These are phyloP conservation scores for Raphanus raphanistrum DNA, from an alignment of 345 rosid species.

Conservation along the genomic window DNA sequence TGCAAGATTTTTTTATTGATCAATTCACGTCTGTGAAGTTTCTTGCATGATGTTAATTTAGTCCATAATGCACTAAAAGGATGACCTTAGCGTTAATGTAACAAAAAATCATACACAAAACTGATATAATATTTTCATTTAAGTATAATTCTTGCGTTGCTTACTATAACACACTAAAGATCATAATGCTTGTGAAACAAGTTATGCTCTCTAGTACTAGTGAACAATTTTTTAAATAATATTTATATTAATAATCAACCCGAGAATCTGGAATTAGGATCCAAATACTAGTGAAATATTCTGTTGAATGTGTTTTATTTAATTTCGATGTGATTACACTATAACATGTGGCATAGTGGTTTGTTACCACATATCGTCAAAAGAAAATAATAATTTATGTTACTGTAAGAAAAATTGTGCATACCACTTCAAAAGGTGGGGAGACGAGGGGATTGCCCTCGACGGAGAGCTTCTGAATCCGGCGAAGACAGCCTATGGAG, in stretches of 20 bases:
- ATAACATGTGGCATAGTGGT: not conserved
- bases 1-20: not conserved
- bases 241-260: no score
- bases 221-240: no score
- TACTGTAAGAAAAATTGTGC: not conserved
- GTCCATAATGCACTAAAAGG: not conserved
- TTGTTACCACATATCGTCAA: not conserved
- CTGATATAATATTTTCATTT: not conserved
- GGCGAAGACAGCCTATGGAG: slow-evolving; percentile 73
- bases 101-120: not conserved
- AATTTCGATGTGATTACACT: not conserved
- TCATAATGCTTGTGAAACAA: slow-evolving; percentile 4
- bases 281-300: not conserved
- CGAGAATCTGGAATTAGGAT: no score
- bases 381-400: not conserved
- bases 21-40: not conserved
- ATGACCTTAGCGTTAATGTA: not conserved
- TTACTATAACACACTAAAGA: not conserved
- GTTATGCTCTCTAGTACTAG: not conserved
- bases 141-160: not conserved
- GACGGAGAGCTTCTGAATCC: slow-evolving; percentile 61
- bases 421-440: slow-evolving; percentile 64
- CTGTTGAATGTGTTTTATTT: not conserved
- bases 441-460: slow-evolving; percentile 85
- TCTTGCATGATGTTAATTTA: not conserved